Evolutionary conservation across 208 protist species (phyloP), one percentile per base, ranked within the genome.

Genomic region (Acanthamoeba lenticulata): DNA sequence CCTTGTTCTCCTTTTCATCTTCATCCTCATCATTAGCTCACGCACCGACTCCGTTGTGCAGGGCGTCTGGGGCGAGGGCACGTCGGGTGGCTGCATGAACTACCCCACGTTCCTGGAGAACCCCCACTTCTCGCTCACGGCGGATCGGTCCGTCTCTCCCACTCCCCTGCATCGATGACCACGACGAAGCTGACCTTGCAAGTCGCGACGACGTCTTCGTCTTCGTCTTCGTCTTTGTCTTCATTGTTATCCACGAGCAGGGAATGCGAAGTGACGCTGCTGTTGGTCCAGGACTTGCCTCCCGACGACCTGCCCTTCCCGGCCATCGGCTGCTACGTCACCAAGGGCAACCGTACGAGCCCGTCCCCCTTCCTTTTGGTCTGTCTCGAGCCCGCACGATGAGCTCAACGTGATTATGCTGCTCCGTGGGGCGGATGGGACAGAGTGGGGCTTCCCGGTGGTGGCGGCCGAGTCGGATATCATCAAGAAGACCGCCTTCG

Each of bases 71-170:
- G 44, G 42, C 24, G 74, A 45, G 44, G 74, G 44, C 17, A 52
- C 74, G 13, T 85, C 74, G 24, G 74, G 74, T 36, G 74, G 74
- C 24, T 85, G 74, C 44, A 85, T 85, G 74, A 85, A 85, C 42
- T 19, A 85, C 42, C 44, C 74, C 11, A 85, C 74, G 11, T 85
- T 45, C 42, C 44, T 57, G 38, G 42, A 85, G 44, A 85, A 85
- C 42, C 74, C 74, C 11, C 74, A 85, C 44, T 85, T 85, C n/a
- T 45, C 74, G 2, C 74, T 85, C 44, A 55, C 74, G 7, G 74
- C 44, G 4, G 32, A 44, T 9, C 19, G 49, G 74, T 45, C 1
- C 44, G 29, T 11, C 32, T 11, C 6, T n/a, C 19, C 55, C 24
- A 62, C 55, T 24, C 15, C 24, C 55, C 55, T 62, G n/a, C n/a